Base-by-base conservation (phyloP, 352 stramenopile species). In the Phytophthora meadii region DNA sequence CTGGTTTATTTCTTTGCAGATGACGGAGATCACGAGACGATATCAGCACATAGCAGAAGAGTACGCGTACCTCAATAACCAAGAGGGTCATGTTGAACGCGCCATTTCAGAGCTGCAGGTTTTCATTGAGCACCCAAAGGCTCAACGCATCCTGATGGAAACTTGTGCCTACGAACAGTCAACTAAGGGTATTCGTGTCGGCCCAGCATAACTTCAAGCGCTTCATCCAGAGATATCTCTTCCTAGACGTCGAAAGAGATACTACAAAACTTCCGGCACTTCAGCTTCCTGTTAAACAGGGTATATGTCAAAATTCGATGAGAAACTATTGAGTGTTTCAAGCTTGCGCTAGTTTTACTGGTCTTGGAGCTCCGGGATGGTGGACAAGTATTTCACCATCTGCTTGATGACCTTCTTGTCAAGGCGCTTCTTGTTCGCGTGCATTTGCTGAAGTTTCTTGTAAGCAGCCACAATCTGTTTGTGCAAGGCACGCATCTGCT, bases 361-460 rank as follows among this genome's bases (percentile, higher is more conserved):
- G 44, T 85, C 65, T 65, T 90, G 78, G 15, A 93, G 51, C 7
- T 67, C 79, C 32, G 79, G 81, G 15, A 95, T 82, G 14, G 80
- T 89, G 25, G 87, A 81, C 37, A 95, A 61, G 61, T 95, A 95
- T 36, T 72, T 76, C 25, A 95, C 70, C 82, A 95, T 91, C 57
- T 94, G 78, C 65, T 95, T 95, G 61, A 94, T 79, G 41, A 93
- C 59, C 53, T 84, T 89, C 68, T 91, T 92, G 72, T 95, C 85
- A 39, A 89, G 55, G 40, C 82, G 87, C 68, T 95, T 95, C 55
- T 90, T 92, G 63, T 81, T 88, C 4, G 76, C 70, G 54, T 90
- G 77, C 52, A 94, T 70, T 34, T 77, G 61, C 63, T 93, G 82
- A 42, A 95, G 67, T 11, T 76, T 81, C 67, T 89, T 90, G 79